Evolutionary conservation across 495 filamentous ascomycete genomes (phyloP).

Genomic region (Lepidopterella palustris): DNA sequence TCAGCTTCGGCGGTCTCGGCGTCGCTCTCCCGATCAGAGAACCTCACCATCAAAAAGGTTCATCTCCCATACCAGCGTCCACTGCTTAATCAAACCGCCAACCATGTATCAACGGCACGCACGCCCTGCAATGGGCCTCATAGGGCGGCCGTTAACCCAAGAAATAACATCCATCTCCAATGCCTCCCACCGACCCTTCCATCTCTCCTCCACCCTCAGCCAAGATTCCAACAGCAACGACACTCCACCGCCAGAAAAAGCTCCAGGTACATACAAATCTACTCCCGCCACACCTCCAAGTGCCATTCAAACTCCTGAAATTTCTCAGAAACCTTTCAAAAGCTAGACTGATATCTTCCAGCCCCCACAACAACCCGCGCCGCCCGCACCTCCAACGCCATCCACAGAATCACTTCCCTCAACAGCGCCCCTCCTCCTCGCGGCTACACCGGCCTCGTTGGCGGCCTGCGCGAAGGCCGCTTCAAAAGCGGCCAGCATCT

Average conservation of each 20-base stretch:
- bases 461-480: not conserved
- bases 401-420: not conserved
- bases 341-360: not conserved
- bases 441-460: not conserved
- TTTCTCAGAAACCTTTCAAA: not conserved
- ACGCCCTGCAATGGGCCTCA: not conserved
- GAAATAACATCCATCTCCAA: not conserved
- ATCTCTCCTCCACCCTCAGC: not conserved
- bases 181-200: not conserved
- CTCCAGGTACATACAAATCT: not conserved
- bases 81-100: not conserved
- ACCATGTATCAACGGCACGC: conserved; percentile 2
- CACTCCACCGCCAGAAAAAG: not conserved
- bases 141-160: not conserved
- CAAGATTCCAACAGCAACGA: not conserved
- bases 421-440: not conserved
- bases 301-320: not conserved
- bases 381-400: not conserved
- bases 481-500: conserved; percentile 3
- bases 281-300: not conserved
- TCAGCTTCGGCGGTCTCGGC: not conserved
- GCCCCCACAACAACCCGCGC: not conserved
- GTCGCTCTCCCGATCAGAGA: not conserved
- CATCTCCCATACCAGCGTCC: not conserved
- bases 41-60: conserved; percentile 4